These are phyloP conservation scores for Amaranthus palmeri DNA, from an alignment of 148 eudicot genomes.

Conservation along the genomic window DNA sequence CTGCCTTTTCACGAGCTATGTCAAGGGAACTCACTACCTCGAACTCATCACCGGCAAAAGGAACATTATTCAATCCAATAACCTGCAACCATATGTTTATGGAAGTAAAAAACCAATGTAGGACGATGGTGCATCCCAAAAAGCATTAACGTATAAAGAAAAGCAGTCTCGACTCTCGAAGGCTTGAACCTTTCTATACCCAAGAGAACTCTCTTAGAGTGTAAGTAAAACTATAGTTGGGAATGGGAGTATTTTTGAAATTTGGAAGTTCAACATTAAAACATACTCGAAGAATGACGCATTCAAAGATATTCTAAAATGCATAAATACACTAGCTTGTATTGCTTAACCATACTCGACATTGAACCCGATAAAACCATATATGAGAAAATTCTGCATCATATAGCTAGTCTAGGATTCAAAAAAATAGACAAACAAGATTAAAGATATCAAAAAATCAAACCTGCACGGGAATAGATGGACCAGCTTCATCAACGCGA, in stretches of 20 bases:
- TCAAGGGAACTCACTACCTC: constrained; percentile 83
- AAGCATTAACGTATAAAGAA: neutral
- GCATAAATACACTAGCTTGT: neutral
- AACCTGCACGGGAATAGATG: constrained; percentile 96
- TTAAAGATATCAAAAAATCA: neutral
- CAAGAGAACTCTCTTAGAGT: neutral
- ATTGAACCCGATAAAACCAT: neutral
- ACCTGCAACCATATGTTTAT: constrained; percentile 41
- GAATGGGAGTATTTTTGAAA: neutral
- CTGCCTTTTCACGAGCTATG: constrained; percentile 81
- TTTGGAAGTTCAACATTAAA: neutral
- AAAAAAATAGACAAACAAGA: neutral
- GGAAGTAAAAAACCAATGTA: neutral
- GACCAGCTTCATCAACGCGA: constrained; percentile 84
- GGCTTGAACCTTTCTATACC: neutral
- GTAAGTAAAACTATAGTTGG: neutral
- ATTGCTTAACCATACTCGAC: neutral
- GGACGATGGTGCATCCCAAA: neutral
- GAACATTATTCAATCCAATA: constrained; percentile 84
- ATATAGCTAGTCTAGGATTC: neutral
- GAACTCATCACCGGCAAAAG: constrained; percentile 91
- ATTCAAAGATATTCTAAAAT: neutral
- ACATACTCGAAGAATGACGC: neutral
- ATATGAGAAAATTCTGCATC: neutral
- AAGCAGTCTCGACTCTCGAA: too few relatives aligned